These are phyloP conservation scores for Calonectria pseudoturangicola DNA, from an alignment of 2,329 filamentous ascomycete species.

Conservation along the genomic window DNA sequence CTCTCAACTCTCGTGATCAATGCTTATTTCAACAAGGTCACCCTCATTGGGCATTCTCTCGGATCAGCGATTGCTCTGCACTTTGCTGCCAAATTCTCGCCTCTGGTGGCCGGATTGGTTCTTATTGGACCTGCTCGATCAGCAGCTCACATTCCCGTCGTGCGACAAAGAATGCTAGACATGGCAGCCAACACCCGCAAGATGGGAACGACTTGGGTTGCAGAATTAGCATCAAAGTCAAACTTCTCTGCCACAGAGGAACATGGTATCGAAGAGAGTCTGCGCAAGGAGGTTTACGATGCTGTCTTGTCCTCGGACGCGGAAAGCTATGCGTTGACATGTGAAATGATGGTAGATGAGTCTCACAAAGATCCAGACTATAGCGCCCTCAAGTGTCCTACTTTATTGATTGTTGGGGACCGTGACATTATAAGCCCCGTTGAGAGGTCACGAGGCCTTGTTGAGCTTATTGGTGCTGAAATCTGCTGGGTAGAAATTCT, in stretches of 20 bases:
- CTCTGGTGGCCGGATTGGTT: neutral
- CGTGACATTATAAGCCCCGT: neutral
- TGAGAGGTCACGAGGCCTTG: neutral
- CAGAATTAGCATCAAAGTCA: neutral
- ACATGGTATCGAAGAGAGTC: neutral
- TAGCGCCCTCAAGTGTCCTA: neutral
- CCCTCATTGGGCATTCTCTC: slow-evolving; percentile 1
- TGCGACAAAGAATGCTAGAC: neutral
- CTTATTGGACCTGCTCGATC: neutral
- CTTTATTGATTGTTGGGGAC: neutral
- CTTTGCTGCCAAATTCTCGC: neutral
- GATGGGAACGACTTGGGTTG: neutral
- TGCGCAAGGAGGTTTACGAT: neutral
- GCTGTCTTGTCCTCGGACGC: neutral
- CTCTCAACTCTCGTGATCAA: neutral
- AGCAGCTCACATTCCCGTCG: slow-evolving; percentile 1
- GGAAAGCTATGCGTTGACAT: neutral
- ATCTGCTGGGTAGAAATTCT: neutral
- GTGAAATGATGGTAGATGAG: slow-evolving; percentile 6
- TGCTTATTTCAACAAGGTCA: neutral
- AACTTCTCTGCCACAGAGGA: neutral
- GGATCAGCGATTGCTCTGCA: slow-evolving; percentile 3
- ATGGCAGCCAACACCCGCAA: slow-evolving; percentile 24
- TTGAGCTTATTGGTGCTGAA: slow-evolving; percentile 2
- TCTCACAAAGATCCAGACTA: slow-evolving; percentile 5